Percentiles rank a stretch among this genome's conserved stretches.
These are phyloP conservation scores for Spergularia bocconei DNA, from an alignment of 148 eudicot genomes.

Conservation along the genomic window DNA sequence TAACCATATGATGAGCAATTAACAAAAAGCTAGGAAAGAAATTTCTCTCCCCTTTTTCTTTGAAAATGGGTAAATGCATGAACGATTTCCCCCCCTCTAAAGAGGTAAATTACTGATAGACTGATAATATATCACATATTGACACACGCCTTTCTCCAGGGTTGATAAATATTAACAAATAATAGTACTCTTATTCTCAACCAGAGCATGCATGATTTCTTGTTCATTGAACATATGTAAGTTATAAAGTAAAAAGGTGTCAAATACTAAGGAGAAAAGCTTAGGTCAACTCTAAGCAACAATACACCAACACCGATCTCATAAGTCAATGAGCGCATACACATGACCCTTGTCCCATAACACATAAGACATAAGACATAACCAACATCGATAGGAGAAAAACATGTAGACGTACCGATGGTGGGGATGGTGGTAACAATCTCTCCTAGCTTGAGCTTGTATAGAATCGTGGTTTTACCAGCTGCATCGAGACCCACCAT, in stretches of 20 bases:
- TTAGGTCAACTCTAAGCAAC: not conserved
- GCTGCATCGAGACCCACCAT: constrained; percentile 73
- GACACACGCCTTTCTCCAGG: not conserved
- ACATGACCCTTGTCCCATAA: not conserved
- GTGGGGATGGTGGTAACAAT: constrained; percentile 65
- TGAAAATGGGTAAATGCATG: not conserved
- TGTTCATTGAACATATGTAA: not conserved
- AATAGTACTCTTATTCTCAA: not conserved
- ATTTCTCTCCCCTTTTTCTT: not conserved
- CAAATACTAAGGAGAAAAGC: not conserved
- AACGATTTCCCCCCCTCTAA: not conserved
- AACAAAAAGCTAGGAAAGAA: not conserved
- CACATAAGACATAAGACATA: not conserved
- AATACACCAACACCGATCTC: not conserved
- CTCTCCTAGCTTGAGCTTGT: constrained; percentile 60
- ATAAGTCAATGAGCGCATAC: not conserved
- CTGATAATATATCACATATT: not conserved
- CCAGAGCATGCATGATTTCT: not conserved
- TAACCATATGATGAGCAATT: not conserved
- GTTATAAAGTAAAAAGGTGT: not conserved
- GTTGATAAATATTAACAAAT: not conserved
- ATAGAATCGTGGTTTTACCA: constrained; percentile 60
- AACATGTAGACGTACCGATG: constrained; percentile 24
- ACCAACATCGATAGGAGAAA: not conserved
- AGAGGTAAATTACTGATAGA: not conserved